Percentiles rank a stretch among this genome's conserved stretches.
phyloP scores from a whole-genome alignment of 306 rosid species.

The Begonia masoniana region DNA sequence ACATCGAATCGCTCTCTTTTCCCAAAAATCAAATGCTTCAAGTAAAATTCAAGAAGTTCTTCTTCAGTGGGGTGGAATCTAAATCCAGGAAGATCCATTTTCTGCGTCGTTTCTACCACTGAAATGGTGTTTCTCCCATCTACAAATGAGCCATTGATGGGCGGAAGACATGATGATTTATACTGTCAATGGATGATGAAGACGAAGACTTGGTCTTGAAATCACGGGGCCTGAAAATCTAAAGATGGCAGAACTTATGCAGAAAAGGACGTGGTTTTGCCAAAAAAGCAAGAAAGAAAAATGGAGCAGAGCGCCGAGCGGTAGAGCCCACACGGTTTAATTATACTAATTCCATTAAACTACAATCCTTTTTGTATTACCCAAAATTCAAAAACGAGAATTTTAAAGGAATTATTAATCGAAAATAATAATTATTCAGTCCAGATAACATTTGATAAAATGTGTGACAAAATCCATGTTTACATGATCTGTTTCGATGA shows the following conservation, averaged over 20 bases:
- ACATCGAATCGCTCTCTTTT: constrained; percentile 48
- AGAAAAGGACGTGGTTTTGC: background rate
- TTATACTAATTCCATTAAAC: no score
- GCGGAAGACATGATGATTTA: background rate
- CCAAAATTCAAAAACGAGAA: no score
- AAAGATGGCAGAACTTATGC: no score
- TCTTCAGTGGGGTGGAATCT: constrained; percentile 94
- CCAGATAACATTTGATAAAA: no score
- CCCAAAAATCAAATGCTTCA: constrained; percentile 56
- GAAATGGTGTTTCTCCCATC: background rate
- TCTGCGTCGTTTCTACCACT: constrained; percentile 21
- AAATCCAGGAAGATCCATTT: constrained; percentile 72
- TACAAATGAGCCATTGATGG: background rate
- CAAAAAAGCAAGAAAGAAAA: background rate
- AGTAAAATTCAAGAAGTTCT: constrained; percentile 81
- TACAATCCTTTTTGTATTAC: no score
- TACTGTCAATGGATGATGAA: background rate
- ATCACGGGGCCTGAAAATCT: background rate
- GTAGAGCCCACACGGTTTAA: constrained; percentile 59
- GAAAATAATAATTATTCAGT: no score
- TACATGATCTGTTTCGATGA: no score
- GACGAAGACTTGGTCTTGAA: constrained; percentile 22
- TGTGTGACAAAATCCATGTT: no score
- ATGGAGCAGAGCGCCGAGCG: background rate
- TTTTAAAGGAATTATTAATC: no score